A percentile compares a stretch with the other conserved stretches of the same genome.
Evolutionary conservation across 345 rosid species (phyloP).

Genomic region (Linum trigynum): DNA sequence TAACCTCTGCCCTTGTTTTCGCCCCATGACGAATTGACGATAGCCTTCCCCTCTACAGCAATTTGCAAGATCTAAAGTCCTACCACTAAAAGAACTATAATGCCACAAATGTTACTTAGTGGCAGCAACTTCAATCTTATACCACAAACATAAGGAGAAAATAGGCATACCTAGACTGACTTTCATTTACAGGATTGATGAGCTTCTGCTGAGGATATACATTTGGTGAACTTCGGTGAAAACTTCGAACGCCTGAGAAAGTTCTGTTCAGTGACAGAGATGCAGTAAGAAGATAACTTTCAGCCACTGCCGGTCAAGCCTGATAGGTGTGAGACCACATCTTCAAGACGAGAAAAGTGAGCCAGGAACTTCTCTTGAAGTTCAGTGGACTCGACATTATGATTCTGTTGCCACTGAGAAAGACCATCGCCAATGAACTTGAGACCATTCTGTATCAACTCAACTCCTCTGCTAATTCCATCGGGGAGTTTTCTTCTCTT

Average conservation of each 20-base stretch:
- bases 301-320: conserved; percentile 31
- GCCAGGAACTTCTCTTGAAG: conserved; percentile 45
- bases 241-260: neutral
- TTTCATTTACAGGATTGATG: too few species aligned
- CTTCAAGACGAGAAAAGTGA: conserved; percentile 59
- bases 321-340: conserved; percentile 44
- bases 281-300: neutral
- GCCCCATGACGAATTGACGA: too few species aligned
- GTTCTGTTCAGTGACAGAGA: neutral
- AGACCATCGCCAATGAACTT: conserved; percentile 54
- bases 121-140: too few species aligned
- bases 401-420: conserved; percentile 45
- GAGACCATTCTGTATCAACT: conserved; percentile 64
- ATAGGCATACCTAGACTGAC: too few species aligned
- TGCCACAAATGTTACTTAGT: too few species aligned
- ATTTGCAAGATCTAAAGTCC: too few species aligned
- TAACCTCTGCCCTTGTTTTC: too few species aligned
- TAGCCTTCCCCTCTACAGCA: too few species aligned
- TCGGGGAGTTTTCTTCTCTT: conserved; percentile 84
- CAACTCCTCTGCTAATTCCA: conserved; percentile 63
- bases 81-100: too few species aligned
- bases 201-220: too few species aligned
- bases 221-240: too few species aligned
- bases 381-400: conserved; percentile 26
- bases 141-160: too few species aligned